Base-by-base conservation (phyloP, 495 filamentous ascomycete species). In the Immersiella caudata region DNA sequence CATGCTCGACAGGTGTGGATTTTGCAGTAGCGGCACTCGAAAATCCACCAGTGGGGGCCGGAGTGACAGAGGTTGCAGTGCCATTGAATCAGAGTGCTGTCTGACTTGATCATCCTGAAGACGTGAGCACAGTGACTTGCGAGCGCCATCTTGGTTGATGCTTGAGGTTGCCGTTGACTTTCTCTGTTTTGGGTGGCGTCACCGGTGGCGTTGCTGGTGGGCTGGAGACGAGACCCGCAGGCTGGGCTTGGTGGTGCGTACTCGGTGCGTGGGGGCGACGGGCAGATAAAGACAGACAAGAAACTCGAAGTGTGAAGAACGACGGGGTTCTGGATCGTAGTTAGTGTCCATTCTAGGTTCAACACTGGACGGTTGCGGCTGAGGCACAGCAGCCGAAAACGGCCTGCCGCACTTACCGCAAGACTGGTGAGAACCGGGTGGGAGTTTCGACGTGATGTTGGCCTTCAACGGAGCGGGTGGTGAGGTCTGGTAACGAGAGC, bases 11-110 rank as follows among this genome's bases (percentile, higher is more conserved):
- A 93, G 25, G 86, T 86, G 81, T 93, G 91, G 59, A 92, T 78
- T 76, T 90, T 89, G 84, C 91, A 94, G 74, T 89, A 88, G 70
- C 82, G 79, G 82, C 91, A 94, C 78, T 93, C 89, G 75, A 86
- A 92, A 75, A 94, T 93, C 79, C 85, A 89, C 90, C 90, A 93
- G 78, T 92, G 90, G 40, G 91, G 91, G 5, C 91, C 91, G 6
- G 85, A 87, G 72, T 90, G 88, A 77, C 91, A 94, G 74, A 91
- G 79, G 71, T 88, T 84, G 84, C 91, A 94, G 59, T 84, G 87
- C 91, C 91, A 94, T 70, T 90, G 83, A 64, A 94, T 85, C 35
- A 93, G 77, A 6, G 87, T 91, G 67, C 83, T 89, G 75, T 93
- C 88, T 8, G 87, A 88, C 79, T 94, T 94, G 79, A 94, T 86